Conservation (phyloP, 768 basidiomycete genomes). For the Trametes meyenii region DNA sequence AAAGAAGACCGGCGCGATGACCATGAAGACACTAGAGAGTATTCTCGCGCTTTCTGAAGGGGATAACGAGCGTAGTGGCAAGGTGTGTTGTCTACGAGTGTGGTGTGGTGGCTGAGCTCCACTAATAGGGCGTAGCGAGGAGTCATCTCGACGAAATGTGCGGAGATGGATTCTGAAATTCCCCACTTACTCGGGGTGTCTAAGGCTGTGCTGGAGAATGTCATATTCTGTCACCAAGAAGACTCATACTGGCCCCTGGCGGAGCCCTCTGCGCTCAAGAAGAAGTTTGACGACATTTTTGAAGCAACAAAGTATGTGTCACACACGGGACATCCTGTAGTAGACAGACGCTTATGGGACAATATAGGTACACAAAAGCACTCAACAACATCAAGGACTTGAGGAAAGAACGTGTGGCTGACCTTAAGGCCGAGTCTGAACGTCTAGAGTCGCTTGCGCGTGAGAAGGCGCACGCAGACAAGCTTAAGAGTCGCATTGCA, state of each 20-base stretch:
- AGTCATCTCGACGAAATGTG: slow-evolving; percentile 95
- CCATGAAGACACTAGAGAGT: slow-evolving; percentile 98
- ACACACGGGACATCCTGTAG: neutral
- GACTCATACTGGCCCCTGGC: slow-evolving; percentile 98
- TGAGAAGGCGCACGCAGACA: slow-evolving; percentile 88
- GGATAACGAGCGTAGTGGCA: slow-evolving; percentile 68
- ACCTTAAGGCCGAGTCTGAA: slow-evolving; percentile 93
- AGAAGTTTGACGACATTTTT: slow-evolving; percentile 99
- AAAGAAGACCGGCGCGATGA: slow-evolving; percentile 86
- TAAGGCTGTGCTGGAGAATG: slow-evolving; percentile 97
- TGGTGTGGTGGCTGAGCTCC: too few species aligned
- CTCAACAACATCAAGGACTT: slow-evolving; percentile 88
- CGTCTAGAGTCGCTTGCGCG: slow-evolving; percentile 72
- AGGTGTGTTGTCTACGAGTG: slow-evolving; percentile 52
- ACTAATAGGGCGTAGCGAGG: slow-evolving; percentile 55
- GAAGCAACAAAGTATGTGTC: slow-evolving; percentile 85
- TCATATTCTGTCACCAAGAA: slow-evolving; percentile 99
- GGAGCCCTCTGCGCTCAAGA: slow-evolving; percentile 89
- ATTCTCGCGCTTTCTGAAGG: slow-evolving; percentile 76
- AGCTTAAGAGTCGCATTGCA: slow-evolving; percentile 67
- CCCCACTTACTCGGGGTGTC: slow-evolving; percentile 93
- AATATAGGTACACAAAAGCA: slow-evolving; percentile 89
- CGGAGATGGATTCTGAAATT: slow-evolving; percentile 94
- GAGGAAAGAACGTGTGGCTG: slow-evolving; percentile 87
- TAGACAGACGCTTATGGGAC: neutral